Percentiles rank a stretch among this genome's conserved stretches.
These are phyloP conservation scores for Mycena vulgaris DNA, from an alignment of 768 basidiomycete species.

Conservation along the genomic window DNA sequence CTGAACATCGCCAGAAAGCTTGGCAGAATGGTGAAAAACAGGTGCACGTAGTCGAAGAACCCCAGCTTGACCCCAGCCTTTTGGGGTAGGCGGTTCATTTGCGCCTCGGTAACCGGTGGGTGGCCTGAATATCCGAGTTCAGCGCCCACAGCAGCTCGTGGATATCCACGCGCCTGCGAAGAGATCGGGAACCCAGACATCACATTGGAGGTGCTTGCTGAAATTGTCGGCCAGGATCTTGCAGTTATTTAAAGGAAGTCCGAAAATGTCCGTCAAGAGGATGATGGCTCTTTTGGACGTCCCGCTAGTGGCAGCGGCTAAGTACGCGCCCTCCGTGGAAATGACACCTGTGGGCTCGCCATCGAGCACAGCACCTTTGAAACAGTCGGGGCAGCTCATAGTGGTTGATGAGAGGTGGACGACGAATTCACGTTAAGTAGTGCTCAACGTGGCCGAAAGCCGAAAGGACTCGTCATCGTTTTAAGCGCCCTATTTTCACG, in stretches of 20 bases:
- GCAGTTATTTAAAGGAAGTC: conserved; percentile 52
- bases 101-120: conserved; percentile 23
- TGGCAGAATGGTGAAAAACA: conserved; percentile 44
- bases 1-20: conserved; percentile 48
- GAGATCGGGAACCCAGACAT: conserved; percentile 64
- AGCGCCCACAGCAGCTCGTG: too few species aligned
- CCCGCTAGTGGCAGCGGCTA: conserved; percentile 45
- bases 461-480: too few species aligned
- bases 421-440: too few species aligned
- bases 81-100: conserved; percentile 41
- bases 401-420: too few species aligned
- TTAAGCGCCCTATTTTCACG: too few species aligned
- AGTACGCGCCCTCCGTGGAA: conserved; percentile 48
- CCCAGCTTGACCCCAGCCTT: conserved; percentile 51
- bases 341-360: conserved; percentile 53
- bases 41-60: conserved; percentile 46
- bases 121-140: conserved; percentile 16
- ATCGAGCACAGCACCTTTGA: conserved; percentile 47
- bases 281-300: conserved; percentile 51
- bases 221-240: conserved; percentile 61
- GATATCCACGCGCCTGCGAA: conserved; percentile 56
- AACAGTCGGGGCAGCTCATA: conserved; percentile 49
- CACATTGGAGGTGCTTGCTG: conserved; percentile 53
- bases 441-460: too few species aligned
- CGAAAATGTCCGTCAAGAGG: conserved; percentile 61